phyloP scores from a whole-genome alignment of 352 stramenopile species.

The Pythium grandisporangium region DNA sequence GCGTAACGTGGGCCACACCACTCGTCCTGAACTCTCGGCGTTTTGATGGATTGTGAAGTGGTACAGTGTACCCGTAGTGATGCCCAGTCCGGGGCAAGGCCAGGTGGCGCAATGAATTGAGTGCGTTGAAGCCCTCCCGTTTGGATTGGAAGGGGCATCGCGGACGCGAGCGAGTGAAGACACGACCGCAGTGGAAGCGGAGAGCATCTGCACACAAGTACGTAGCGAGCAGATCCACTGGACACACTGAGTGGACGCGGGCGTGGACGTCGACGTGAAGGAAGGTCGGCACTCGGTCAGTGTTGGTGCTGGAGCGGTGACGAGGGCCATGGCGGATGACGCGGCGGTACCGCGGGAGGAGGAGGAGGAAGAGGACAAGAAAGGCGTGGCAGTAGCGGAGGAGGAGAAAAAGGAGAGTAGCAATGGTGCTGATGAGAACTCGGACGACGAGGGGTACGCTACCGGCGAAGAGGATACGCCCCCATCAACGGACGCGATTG shows the following conservation, averaged over 20 bases:
- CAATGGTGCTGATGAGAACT: too few species aligned
- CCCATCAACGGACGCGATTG: background rate
- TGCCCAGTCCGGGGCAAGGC: too few species aligned
- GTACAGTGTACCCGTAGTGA: too few species aligned
- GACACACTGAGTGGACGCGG: too few species aligned
- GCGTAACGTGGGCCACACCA: too few species aligned
- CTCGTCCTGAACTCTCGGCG: too few species aligned
- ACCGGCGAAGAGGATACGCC: background rate
- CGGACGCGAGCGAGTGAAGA: background rate
- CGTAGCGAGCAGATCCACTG: background rate
- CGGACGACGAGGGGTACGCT: slow-evolving; percentile 1
- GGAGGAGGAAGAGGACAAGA: background rate
- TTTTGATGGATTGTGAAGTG: too few species aligned
- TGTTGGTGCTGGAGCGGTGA: background rate
- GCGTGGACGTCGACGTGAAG: background rate
- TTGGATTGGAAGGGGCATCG: background rate
- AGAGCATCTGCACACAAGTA: background rate
- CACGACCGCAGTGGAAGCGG: background rate
- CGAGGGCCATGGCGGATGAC: background rate
- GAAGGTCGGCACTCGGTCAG: background rate
- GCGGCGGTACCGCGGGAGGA: background rate
- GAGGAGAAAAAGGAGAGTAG: background rate
- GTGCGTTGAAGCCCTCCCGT: slow-evolving; percentile 2
- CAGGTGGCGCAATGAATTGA: background rate
- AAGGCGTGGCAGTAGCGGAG: slow-evolving; percentile 1